Conservation (phyloP, 2,329 filamentous ascomycete species). For the Apiospora phragmitis region DNA sequence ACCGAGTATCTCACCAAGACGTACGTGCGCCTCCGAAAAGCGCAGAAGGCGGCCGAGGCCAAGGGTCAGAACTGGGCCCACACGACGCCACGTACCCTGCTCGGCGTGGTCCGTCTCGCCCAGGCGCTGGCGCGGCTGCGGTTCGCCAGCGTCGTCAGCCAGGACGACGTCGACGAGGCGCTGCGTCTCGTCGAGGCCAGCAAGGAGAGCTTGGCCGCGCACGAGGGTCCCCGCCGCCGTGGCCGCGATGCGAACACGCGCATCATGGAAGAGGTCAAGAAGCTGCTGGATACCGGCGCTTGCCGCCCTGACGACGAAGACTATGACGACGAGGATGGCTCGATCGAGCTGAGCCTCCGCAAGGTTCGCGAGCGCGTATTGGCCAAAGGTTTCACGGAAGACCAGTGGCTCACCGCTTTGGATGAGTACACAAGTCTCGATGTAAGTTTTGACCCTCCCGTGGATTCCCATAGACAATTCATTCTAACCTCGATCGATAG, state of each 20-base stretch:
- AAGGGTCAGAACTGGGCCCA: slow-evolving; percentile 91
- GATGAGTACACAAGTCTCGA: slow-evolving; percentile 87
- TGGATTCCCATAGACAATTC: neutral
- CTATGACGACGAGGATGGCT: slow-evolving; percentile 43
- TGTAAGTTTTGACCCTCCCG: slow-evolving; percentile 61
- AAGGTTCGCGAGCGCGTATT: slow-evolving; percentile 89
- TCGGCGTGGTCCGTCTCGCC: slow-evolving; percentile 88
- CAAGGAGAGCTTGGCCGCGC: slow-evolving; percentile 84
- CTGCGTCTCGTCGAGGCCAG: slow-evolving; percentile 88
- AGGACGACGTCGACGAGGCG: slow-evolving; percentile 95
- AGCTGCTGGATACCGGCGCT: slow-evolving; percentile 81
- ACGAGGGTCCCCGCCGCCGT: slow-evolving; percentile 57
- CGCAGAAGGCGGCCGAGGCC: slow-evolving; percentile 88
- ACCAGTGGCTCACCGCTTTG: slow-evolving; percentile 84
- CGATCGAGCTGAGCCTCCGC: slow-evolving; percentile 77
- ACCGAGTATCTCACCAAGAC: slow-evolving; percentile 97
- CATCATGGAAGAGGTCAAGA: slow-evolving; percentile 93
- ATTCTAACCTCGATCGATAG: slow-evolving; percentile 49
- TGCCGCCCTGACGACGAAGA: slow-evolving; percentile 70
- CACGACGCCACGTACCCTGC: slow-evolving; percentile 88
- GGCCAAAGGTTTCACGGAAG: slow-evolving; percentile 94
- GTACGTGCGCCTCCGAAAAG: slow-evolving; percentile 90
- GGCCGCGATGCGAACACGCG: slow-evolving; percentile 81
- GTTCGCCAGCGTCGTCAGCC: slow-evolving; percentile 81
- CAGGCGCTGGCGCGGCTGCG: slow-evolving; percentile 91